phyloP scores from a whole-genome alignment of 2,329 filamentous ascomycete species.

The Pseudodiploospora longispora region DNA sequence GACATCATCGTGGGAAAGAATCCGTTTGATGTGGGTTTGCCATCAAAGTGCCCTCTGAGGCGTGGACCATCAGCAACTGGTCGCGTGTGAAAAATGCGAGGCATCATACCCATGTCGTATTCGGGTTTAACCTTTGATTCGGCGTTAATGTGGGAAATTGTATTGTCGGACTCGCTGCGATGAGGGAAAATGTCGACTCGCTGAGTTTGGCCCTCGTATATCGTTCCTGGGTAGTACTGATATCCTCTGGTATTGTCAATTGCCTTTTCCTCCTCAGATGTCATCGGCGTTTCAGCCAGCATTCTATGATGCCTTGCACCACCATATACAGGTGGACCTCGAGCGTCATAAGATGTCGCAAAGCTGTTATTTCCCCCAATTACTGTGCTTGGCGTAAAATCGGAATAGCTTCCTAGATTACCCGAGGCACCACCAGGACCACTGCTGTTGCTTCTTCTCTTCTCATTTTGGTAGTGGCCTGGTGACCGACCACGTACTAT shows the following conservation, averaged over 20 bases:
- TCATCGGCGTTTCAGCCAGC: conserved; percentile 42
- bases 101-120: conserved; percentile 35
- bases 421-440: conserved; percentile 59
- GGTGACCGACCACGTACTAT: conserved; percentile 81
- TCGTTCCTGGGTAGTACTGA: conserved; percentile 44
- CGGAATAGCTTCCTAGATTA: conserved; percentile 40
- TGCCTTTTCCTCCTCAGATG: conserved; percentile 42
- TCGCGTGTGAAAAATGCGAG: conserved; percentile 39
- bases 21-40: conserved; percentile 41
- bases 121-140: conserved; percentile 41
- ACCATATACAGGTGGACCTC: conserved; percentile 13
- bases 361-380: conserved; percentile 4
- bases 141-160: conserved; percentile 22
- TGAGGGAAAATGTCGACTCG: conserved; percentile 43
- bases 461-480: conserved; percentile 68
- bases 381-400: conserved; percentile 7
- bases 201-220: conserved; percentile 41
- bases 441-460: conserved; percentile 60
- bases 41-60: conserved; percentile 42
- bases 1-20: conserved; percentile 39
- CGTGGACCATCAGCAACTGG: conserved; percentile 26
- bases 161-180: conserved; percentile 26
- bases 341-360: conserved; percentile 1
- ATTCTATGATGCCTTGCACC: conserved; percentile 39
- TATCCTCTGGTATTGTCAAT: conserved; percentile 43